Conservation (phyloP, 352 stramenopile genomes). For the Hyaloperonospora arabidopsidis region DNA sequence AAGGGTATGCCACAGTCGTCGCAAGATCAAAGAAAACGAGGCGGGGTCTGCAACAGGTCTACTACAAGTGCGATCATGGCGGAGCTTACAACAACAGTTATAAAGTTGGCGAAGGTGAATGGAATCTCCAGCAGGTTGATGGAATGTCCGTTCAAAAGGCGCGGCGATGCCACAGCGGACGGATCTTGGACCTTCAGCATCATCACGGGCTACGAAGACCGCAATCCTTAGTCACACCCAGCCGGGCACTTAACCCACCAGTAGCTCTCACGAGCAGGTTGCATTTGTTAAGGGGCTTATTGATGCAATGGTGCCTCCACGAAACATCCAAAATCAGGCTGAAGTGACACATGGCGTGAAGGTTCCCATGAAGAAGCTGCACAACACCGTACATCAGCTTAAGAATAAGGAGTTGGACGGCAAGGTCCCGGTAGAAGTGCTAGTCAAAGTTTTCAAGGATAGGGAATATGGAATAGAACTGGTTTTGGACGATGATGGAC, state of each 20-base stretch:
- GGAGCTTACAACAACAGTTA: too few relatives aligned
- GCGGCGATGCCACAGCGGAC: too few relatives aligned
- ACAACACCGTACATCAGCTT: neutral
- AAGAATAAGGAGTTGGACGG: too few relatives aligned
- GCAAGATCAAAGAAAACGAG: too few relatives aligned
- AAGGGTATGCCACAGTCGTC: too few relatives aligned
- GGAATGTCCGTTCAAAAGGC: too few relatives aligned
- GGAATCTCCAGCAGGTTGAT: too few relatives aligned
- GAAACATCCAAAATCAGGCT: neutral
- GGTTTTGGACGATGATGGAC: neutral
- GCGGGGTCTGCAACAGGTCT: too few relatives aligned
- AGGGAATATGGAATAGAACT: neutral
- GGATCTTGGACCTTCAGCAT: neutral
- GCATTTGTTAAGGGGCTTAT: neutral
- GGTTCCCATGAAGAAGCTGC: constrained; percentile 1
- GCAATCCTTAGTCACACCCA: neutral
- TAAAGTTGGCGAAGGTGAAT: too few relatives aligned
- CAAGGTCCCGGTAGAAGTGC: neutral
- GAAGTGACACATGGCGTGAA: neutral
- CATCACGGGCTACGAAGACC: neutral
- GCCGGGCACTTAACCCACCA: neutral
- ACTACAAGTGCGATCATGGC: too few relatives aligned
- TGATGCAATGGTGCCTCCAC: neutral
- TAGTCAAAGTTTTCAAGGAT: neutral
- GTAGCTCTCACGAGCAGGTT: neutral